Evolutionary conservation across 2,329 filamentous ascomycete species (phyloP).

Genomic region (Dothistroma septosporum): DNA sequence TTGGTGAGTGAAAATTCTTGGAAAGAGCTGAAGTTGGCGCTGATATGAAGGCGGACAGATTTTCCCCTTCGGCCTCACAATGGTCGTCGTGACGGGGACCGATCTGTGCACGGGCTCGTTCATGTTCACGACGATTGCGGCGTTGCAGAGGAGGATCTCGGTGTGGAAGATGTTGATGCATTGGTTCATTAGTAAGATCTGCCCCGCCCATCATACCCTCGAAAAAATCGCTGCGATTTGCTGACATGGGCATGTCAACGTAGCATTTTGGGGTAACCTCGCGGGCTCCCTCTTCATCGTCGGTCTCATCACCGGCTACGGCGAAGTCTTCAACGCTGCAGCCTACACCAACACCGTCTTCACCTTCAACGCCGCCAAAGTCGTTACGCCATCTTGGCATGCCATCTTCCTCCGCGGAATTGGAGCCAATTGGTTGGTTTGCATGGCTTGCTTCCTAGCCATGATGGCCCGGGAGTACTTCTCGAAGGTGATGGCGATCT

Average conservation of each 20-base stretch:
- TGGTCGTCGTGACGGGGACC: slow-evolving; percentile 33
- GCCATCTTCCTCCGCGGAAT: slow-evolving; percentile 54
- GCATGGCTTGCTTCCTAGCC: slow-evolving; percentile 49
- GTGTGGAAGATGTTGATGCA: slow-evolving; percentile 25
- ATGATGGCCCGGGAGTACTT: slow-evolving; percentile 49
- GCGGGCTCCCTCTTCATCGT: slow-evolving; percentile 34
- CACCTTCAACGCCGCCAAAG: slow-evolving; percentile 48
- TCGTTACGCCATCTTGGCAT: slow-evolving; percentile 47
- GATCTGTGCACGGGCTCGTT: slow-evolving; percentile 35
- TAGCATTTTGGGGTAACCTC: slow-evolving; percentile 34
- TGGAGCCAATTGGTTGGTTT: slow-evolving; percentile 56
- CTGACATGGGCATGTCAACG: not conserved
- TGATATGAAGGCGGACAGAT: slow-evolving; percentile 10
- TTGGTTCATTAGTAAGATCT: slow-evolving; percentile 24
- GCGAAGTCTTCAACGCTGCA: slow-evolving; percentile 31
- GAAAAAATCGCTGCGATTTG: too few relatives aligned
- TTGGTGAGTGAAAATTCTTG: slow-evolving; percentile 3
- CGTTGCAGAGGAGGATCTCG: slow-evolving; percentile 39
- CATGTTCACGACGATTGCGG: slow-evolving; percentile 42
- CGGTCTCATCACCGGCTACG: slow-evolving; percentile 30
- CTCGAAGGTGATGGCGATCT: slow-evolving; percentile 54
- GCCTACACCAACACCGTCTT: slow-evolving; percentile 46
- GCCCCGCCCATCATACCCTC: not conserved
- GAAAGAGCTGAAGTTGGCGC: not conserved
- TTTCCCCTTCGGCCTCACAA: slow-evolving; percentile 36